A percentile compares a stretch with the other conserved stretches of the same genome.
Evolutionary conservation across 352 stramenopile species (phyloP).

Genomic region (Phytophthora podocarpi): DNA sequence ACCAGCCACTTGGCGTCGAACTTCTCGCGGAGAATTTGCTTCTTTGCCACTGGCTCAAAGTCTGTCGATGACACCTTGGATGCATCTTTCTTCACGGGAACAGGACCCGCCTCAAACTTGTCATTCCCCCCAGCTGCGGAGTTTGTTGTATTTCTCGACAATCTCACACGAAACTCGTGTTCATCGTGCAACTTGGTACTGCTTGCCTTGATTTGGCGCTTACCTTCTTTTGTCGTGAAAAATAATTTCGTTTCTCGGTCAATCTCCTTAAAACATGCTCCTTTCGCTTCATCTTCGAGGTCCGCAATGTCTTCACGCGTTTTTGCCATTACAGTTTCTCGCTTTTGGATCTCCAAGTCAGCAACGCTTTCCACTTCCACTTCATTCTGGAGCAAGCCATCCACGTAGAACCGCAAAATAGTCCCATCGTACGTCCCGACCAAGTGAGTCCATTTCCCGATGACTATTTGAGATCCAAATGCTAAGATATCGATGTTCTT

Average conservation of each 20-base stretch:
- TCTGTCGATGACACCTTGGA: slow-evolving; percentile 69
- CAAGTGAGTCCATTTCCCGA: slow-evolving; percentile 87
- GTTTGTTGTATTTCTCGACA: slow-evolving; percentile 50
- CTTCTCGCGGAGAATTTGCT: slow-evolving; percentile 74
- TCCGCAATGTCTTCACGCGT: slow-evolving; percentile 78
- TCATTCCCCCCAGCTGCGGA: not conserved
- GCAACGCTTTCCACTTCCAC: slow-evolving; percentile 78
- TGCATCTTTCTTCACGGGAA: slow-evolving; percentile 53
- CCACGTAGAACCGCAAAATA: slow-evolving; percentile 81
- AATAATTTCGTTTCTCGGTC: slow-evolving; percentile 64
- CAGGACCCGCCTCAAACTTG: not conserved
- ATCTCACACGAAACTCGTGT: slow-evolving; percentile 78
- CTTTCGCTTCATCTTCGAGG: slow-evolving; percentile 77
- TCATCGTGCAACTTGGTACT: slow-evolving; percentile 83
- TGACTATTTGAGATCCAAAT: slow-evolving; percentile 52
- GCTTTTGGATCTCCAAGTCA: slow-evolving; percentile 66
- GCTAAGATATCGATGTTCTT: slow-evolving; percentile 79
- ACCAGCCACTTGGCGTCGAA: slow-evolving; percentile 68
- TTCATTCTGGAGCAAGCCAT: slow-evolving; percentile 73
- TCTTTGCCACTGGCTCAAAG: slow-evolving; percentile 84
- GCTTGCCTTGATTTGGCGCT: slow-evolving; percentile 56
- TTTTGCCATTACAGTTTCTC: slow-evolving; percentile 69
- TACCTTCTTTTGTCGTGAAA: slow-evolving; percentile 81
- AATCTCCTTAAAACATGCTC: slow-evolving; percentile 73
- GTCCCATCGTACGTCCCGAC: slow-evolving; percentile 90